These are phyloP conservation scores for Colletotrichum zoysiae DNA, from an alignment of 2,329 filamentous ascomycete species.

Conservation along the genomic window DNA sequence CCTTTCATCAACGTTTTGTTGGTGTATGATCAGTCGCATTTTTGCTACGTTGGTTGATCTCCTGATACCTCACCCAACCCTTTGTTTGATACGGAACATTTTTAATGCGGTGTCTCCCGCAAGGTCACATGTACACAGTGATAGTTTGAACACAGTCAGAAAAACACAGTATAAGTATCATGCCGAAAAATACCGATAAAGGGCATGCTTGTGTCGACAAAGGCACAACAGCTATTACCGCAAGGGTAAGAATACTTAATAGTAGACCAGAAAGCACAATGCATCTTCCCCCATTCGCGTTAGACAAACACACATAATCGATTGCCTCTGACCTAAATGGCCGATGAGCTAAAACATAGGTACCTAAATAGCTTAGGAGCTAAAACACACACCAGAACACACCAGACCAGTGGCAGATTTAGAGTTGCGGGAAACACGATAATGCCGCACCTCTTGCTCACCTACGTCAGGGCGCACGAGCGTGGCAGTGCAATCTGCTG, in stretches of 20 bases:
- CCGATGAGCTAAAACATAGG: neutral
- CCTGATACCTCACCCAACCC: too few relatives aligned
- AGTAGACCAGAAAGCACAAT: neutral
- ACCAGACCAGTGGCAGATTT: constrained; percentile 14
- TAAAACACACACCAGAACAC: neutral
- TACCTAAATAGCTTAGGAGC: neutral
- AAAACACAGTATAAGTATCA: too few relatives aligned
- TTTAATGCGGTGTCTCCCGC: too few relatives aligned
- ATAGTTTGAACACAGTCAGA: too few relatives aligned
- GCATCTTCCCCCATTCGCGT: too few relatives aligned
- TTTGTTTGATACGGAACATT: too few relatives aligned
- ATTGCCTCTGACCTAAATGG: neutral
- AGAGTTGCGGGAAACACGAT: constrained; percentile 26
- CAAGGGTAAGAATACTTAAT: neutral
- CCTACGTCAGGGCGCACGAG: constrained; percentile 25
- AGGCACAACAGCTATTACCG: neutral
- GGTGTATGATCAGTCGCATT: too few relatives aligned
- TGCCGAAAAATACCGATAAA: too few relatives aligned
- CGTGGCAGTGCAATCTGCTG: constrained; percentile 35
- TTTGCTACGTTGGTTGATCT: neutral
- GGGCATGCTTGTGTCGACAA: neutral
- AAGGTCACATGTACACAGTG: too few relatives aligned
- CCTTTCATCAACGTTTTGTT: neutral
- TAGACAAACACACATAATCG: neutral
- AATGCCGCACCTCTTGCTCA: constrained; percentile 9